These are phyloP conservation scores for Polychaeton citri DNA, from an alignment of 2,329 filamentous ascomycete genomes.

Conservation along the genomic window DNA sequence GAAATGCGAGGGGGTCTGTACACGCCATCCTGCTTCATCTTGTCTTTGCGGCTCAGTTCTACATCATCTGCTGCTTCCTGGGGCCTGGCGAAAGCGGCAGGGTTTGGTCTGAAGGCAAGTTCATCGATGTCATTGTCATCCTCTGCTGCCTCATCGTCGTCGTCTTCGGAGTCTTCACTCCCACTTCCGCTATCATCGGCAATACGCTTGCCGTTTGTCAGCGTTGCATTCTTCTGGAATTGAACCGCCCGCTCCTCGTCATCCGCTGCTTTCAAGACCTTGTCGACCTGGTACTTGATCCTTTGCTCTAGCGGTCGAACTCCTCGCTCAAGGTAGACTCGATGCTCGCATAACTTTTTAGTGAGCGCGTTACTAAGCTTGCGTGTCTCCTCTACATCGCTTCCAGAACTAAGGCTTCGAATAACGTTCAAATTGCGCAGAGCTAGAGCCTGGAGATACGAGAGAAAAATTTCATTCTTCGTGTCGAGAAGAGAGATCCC, in stretches of 20 bases:
- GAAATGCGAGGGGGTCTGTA: constrained; percentile 85
- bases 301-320: constrained; percentile 80
- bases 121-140: constrained; percentile 37
- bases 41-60: constrained; percentile 17
- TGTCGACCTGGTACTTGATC: constrained; percentile 90
- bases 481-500: constrained; percentile 90
- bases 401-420: constrained; percentile 21
- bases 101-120: constrained; percentile 50
- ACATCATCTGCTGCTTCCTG: constrained; percentile 16
- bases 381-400: constrained; percentile 22
- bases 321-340: constrained; percentile 88
- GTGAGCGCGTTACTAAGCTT: constrained; percentile 55
- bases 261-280: constrained; percentile 77
- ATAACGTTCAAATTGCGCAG: constrained; percentile 44
- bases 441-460: constrained; percentile 87
- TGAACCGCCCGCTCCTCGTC: constrained; percentile 44
- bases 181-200: constrained; percentile 8
- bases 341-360: constrained; percentile 76
- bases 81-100: constrained; percentile 27
- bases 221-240: constrained; percentile 20
- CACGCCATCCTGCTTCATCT: constrained; percentile 45
- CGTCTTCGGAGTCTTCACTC: constrained; percentile 21
- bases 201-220: constrained; percentile 7
- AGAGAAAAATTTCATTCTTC: constrained; percentile 94
- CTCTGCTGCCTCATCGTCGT: constrained; percentile 27